A percentile compares a stretch with the other conserved stretches of the same genome.
Conservation (phyloP, 108 stramenopile genomes). For the Cylindrotheca closterium region DNA sequence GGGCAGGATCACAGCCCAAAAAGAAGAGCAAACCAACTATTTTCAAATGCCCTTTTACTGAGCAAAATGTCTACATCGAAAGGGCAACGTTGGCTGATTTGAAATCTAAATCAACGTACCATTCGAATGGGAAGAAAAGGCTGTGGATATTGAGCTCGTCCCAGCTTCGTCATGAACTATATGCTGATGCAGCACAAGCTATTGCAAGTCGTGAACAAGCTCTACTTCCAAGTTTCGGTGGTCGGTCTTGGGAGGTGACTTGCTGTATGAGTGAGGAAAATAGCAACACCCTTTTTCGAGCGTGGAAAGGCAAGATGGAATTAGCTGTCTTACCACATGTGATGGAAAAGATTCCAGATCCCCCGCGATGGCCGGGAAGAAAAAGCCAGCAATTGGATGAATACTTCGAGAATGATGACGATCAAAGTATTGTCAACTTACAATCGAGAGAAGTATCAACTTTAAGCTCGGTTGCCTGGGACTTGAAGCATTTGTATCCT, state of each 20-base stretch:
- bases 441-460: conserved; percentile 30
- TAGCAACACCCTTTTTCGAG: conserved; percentile 28
- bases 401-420: conserved; percentile 20
- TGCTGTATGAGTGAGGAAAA: conserved; percentile 38
- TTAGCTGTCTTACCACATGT: conserved; percentile 73
- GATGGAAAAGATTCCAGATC: conserved; percentile 44
- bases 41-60: conserved; percentile 26
- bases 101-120: conserved; percentile 14
- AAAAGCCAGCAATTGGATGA: conserved; percentile 23
- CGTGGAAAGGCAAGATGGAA: conserved; percentile 37
- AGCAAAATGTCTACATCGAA: conserved; percentile 31
- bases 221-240: conserved; percentile 73
- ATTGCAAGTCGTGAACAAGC: conserved; percentile 52
- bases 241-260: conserved; percentile 67
- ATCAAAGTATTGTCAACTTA: conserved; percentile 20
- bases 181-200: conserved; percentile 56
- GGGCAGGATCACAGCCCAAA: not conserved
- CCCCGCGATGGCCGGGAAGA: conserved; percentile 35
- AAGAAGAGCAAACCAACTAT: conserved; percentile 5
- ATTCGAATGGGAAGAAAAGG: conserved; percentile 14
- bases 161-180: conserved; percentile 43
- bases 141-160: conserved; percentile 27
- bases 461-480: conserved; percentile 38
- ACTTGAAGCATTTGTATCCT: conserved; percentile 29
- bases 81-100: conserved; percentile 30